A percentile compares a stretch with the other conserved stretches of the same genome.
Evolutionary conservation across 139 green algal genomes (phyloP).

Genomic region (Micractinium conductrix): DNA sequence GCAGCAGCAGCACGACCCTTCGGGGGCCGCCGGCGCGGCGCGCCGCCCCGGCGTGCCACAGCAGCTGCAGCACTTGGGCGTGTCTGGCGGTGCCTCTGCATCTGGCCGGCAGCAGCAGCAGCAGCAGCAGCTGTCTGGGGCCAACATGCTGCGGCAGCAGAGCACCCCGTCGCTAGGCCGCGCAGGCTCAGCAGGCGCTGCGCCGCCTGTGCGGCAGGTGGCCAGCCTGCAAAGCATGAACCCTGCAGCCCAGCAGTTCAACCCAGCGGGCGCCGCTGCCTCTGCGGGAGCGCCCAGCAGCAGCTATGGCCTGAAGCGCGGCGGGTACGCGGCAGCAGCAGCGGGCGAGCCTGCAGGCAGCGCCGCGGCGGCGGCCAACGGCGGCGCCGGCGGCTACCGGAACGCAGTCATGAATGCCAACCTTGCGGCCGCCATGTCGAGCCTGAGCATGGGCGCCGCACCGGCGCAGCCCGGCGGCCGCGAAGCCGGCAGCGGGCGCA

Average conservation of each 20-base stretch:
- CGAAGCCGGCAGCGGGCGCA: too few relatives aligned
- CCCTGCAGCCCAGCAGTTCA: not conserved
- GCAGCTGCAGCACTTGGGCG: too few relatives aligned
- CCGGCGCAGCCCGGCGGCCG: too few relatives aligned
- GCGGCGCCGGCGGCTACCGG: not conserved
- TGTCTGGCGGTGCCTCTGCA: too few relatives aligned
- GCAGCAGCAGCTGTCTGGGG: too few relatives aligned
- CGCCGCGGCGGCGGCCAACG: not conserved
- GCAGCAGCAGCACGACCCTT: not conserved
- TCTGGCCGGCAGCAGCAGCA: too few relatives aligned
- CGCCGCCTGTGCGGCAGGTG: not conserved
- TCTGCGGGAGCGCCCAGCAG: too few relatives aligned
- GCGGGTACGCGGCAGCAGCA: not conserved
- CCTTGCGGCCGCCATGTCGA: too few relatives aligned
- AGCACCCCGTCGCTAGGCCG: not conserved
- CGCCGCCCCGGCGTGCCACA: not conserved
- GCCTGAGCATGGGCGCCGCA: too few relatives aligned
- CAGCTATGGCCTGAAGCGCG: not conserved
- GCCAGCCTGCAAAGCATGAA: not conserved
- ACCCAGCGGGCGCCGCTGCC: not conserved
- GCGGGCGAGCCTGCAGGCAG: not conserved
- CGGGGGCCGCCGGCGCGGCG: too few relatives aligned
- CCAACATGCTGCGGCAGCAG: not conserved
- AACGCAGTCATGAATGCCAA: not conserved
- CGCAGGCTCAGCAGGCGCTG: not conserved